Evolutionary conservation across 1,284 basidiomycete genomes (phyloP), one percentile per base, ranked within the genome.

Genomic region (Naganishia cerealis): DNA sequence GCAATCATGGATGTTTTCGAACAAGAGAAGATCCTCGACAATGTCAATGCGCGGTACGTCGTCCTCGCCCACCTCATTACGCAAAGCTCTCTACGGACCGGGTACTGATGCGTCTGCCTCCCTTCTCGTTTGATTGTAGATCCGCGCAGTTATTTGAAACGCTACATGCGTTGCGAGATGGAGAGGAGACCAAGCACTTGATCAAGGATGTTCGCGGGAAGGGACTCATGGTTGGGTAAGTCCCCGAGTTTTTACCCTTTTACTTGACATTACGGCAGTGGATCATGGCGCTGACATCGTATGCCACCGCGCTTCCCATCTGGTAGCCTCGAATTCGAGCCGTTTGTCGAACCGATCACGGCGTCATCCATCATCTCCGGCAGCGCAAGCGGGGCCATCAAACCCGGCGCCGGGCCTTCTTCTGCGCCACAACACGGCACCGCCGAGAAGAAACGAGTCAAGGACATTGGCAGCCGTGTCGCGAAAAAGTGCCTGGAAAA

Each of bases 401-500:
- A 68, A 29, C 38, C 70, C 43, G 43, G 48, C 9, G 54, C 56
- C 36, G 42, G 65, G 57, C 46, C 67, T 40, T 57, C 62, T 21
- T 68, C 67, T 29, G 67, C 62, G 26, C 67, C 67, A 15, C 61
- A 63, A 26, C 61, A 63, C 38, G n/a, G 12, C 38, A 15, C 16
- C 15, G 29, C 52, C 36, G n/a, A 39, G 9, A 33, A 33, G n/a
- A 53, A 62, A 53, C 67, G 67, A 3, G 67, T 71, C 36, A 84
- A 85, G 79, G 83, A 85, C 73, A 83, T 94, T 70, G 88, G 91
- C 16, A 84, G 83, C 70, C 84, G 88, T n/a, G 86, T 96, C 13
- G 86, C 90, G 73, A 86, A 87, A 78, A 87, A 87, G 76, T 93
- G 92, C 79, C 83, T 92, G 69, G 90, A 92, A 78, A 88, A 90